Conservation (phyloP, 2,329 filamentous ascomycete genomes). For the Coniochaeta prunicola region DNA sequence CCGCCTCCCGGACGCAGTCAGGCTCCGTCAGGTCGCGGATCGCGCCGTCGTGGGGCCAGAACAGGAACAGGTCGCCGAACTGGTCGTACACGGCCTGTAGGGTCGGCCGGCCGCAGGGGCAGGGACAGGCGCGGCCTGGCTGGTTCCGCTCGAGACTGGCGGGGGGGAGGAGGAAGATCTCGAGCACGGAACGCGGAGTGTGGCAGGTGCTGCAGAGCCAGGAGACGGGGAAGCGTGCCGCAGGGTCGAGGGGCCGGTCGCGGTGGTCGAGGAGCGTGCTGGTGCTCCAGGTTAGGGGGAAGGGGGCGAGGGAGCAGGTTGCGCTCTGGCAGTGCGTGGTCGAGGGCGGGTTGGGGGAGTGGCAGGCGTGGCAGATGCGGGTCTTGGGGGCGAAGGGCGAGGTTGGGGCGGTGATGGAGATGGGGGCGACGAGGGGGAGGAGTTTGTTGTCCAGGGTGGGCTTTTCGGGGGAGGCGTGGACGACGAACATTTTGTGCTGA, state of each 20-base stretch:
- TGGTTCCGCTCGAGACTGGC: too few relatives aligned
- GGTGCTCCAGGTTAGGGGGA: background rate
- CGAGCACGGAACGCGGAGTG: slow-evolving; percentile 8
- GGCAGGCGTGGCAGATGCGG: background rate
- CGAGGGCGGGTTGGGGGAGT: background rate
- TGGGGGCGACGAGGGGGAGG: too few relatives aligned
- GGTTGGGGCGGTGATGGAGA: background rate
- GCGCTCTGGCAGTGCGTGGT: background rate
- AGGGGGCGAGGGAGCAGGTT: background rate
- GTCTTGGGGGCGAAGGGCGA: background rate
- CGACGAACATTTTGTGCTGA: background rate
- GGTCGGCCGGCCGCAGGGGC: slow-evolving; percentile 11
- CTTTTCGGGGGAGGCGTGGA: background rate
- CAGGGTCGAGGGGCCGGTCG: slow-evolving; percentile 4
- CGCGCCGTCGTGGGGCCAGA: slow-evolving; percentile 15
- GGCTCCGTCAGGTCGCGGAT: slow-evolving; percentile 14
- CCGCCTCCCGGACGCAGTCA: slow-evolving; percentile 13
- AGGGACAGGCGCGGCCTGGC: too few relatives aligned
- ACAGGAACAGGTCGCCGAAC: slow-evolving; percentile 17
- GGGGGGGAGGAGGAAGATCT: slow-evolving; percentile 8
- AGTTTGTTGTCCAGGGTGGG: too few relatives aligned
- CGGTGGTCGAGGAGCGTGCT: slow-evolving; percentile 5
- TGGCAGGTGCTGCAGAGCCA: slow-evolving; percentile 18
- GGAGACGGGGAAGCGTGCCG: slow-evolving; percentile 13
- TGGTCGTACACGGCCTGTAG: slow-evolving; percentile 19